phyloP scores from a whole-genome alignment of 805 yeast genomes.

The Metschnikowia baotianmanensis region DNA sequence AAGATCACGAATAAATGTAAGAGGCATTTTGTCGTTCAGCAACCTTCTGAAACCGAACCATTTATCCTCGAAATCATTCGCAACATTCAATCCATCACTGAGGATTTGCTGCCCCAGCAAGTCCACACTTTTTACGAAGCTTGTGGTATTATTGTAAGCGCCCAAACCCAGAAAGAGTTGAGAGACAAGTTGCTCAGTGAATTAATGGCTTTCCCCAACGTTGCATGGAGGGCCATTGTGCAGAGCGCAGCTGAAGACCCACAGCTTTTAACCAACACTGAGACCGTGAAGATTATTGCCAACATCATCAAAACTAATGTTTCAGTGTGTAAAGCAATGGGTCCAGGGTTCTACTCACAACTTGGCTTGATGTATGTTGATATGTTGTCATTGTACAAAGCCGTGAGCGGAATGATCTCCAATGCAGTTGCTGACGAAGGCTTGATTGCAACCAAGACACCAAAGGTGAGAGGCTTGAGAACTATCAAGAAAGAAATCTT shows the following conservation, averaged over 20 bases:
- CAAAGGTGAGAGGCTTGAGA: conserved; percentile 91
- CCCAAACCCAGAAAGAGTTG: conserved; percentile 67
- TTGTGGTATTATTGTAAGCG: conserved; percentile 89
- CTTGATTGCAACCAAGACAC: conserved; percentile 87
- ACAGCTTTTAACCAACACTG: conserved; percentile 68
- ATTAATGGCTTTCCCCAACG: conserved; percentile 87
- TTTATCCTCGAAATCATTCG: conserved; percentile 87
- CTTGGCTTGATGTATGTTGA: conserved; percentile 82
- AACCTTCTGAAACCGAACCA: conserved; percentile 82
- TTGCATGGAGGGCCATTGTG: conserved; percentile 91
- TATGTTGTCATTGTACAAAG: conserved; percentile 84
- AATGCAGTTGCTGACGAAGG: conserved; percentile 79
- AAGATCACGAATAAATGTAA: conserved; percentile 94
- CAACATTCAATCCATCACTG: conserved; percentile 80
- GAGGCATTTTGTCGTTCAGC: conserved; percentile 88
- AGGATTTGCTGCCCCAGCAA: conserved; percentile 94
- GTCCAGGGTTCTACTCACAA: conserved; percentile 87
- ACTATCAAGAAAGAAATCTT: conserved; percentile 94
- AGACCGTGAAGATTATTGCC: conserved; percentile 88
- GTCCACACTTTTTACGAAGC: conserved; percentile 98
- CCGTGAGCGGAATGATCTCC: conserved; percentile 84
- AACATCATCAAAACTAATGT: conserved; percentile 94
- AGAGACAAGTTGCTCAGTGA: conserved; percentile 73
- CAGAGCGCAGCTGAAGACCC: conserved; percentile 84
- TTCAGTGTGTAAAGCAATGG: conserved; percentile 91